Conservation (phyloP, 1,284 basidiomycete species). For the Apiotrichum akiyoshidainum region DNA sequence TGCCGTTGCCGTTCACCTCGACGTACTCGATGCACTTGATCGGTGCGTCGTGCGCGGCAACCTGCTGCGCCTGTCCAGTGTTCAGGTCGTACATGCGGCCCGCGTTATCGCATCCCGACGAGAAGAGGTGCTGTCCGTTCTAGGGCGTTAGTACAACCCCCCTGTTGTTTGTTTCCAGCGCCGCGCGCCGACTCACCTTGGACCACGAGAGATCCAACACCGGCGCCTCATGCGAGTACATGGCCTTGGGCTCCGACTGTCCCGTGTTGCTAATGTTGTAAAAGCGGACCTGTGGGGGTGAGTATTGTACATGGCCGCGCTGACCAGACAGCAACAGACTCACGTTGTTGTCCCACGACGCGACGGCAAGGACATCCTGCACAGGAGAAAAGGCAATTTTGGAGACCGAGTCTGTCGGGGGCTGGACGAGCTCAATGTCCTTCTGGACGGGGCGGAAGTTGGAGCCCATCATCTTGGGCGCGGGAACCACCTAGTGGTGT, state of each 20-base stretch:
- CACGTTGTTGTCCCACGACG: slow-evolving; percentile 75
- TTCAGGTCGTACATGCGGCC: slow-evolving; percentile 75
- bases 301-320: neutral
- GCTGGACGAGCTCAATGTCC: slow-evolving; percentile 71
- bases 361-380: slow-evolving; percentile 69
- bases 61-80: slow-evolving; percentile 65
- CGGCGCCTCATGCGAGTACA: slow-evolving; percentile 77
- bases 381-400: slow-evolving; percentile 63
- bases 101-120: slow-evolving; percentile 81
- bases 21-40: slow-evolving; percentile 74
- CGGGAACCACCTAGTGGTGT: neutral
- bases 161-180: neutral
- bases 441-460: slow-evolving; percentile 44
- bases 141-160: slow-evolving; percentile 16
- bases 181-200: slow-evolving; percentile 53
- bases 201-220: slow-evolving; percentile 81
- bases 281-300: slow-evolving; percentile 53
- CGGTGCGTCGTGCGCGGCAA: slow-evolving; percentile 80
- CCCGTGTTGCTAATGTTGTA: slow-evolving; percentile 57
- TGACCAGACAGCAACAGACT: slow-evolving; percentile 21
- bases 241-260: slow-evolving; percentile 68
- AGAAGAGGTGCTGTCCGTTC: slow-evolving; percentile 78
- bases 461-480: slow-evolving; percentile 19
- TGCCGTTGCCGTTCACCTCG: slow-evolving; percentile 54
- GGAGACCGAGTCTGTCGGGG: slow-evolving; percentile 71